Evolutionary conservation across 495 filamentous ascomycete genomes (phyloP), one percentile per base, ranked within the genome.

Genomic region (Hypoxylon crocopeplum): DNA sequence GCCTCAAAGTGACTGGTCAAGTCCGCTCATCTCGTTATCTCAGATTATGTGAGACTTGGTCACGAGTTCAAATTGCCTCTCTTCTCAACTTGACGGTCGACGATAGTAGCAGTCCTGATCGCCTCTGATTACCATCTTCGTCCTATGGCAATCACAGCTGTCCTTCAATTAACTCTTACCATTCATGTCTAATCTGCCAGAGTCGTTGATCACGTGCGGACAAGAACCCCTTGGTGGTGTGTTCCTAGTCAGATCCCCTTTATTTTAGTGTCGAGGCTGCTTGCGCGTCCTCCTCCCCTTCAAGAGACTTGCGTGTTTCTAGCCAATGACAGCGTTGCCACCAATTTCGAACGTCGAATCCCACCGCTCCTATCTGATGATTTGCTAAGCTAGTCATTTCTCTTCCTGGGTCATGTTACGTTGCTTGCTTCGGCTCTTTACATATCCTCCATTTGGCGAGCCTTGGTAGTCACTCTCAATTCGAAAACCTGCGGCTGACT

Each of bases 401-500:
- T 51, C 39, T 36, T 64, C 47, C 39, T 61, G 56, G 61, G 38
- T 57, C 57, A 59, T 64, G 49, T 56, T 64, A 64, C 61, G 61
- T 64, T 64, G 55, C 61, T 56, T 59, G 60, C 60, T 58, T 64
- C 60, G 60, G 60, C 55, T 64, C 54, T 55, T 59, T 54, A 50
- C 54, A 59, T 59, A 46, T 64, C 54, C 22, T 56, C 55, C 46
- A 59, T 32, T 36, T 56, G 10, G 44, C 15, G 45, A 34, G 54
- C 8, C 61, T 64, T 59, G 61, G 55, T 55, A 30, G 61, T 59
- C 54, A 4, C 44, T 55, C 49, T 48, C 39, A 57, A 58, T 64
- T 59, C 49, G 15, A 56, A 49, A 46, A 39, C 34, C 27, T 56
- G 55, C 61, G 48, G 50, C 61, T 64, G 60, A 59, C 54, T 59